Percentiles rank a stretch among this genome's conserved stretches.
phyloP scores from a whole-genome alignment of 805 yeast genomes.

The Metschnikowia baotianmanensis region DNA sequence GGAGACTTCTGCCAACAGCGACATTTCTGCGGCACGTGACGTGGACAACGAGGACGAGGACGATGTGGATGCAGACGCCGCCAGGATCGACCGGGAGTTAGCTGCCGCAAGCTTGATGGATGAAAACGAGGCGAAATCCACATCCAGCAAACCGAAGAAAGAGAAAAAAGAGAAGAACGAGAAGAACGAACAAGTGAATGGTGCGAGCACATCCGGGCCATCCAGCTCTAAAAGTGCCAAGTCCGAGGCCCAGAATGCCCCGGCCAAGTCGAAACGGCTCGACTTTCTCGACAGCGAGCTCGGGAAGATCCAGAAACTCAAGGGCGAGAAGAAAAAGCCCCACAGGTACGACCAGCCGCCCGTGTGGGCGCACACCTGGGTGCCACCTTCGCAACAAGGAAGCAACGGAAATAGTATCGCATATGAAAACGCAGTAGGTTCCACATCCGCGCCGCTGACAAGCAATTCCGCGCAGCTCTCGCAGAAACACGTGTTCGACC shows the following conservation, averaged over 20 bases:
- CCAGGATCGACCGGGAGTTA: conserved; percentile 9
- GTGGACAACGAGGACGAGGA: conserved; percentile 10
- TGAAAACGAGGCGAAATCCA: neutral
- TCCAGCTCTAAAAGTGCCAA: neutral
- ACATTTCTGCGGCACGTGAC: neutral
- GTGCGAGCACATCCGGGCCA: neutral
- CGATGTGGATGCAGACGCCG: conserved; percentile 11
- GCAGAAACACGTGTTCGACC: conserved; percentile 28
- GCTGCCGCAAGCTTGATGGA: conserved; percentile 8
- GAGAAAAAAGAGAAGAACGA: too few species aligned
- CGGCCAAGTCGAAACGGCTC: neutral
- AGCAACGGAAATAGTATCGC: neutral
- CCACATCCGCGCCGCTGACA: neutral
- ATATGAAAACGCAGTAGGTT: neutral
- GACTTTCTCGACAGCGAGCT: conserved; percentile 22
- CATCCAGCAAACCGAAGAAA: neutral
- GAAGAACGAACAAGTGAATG: too few species aligned
- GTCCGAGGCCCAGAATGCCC: neutral
- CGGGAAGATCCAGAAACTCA: conserved; percentile 23
- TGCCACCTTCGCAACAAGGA: conserved; percentile 16
- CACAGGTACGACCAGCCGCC: conserved; percentile 65
- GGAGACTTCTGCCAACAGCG: neutral
- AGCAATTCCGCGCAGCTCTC: conserved; percentile 11
- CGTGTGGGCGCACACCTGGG: conserved; percentile 80
- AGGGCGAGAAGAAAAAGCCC: conserved; percentile 45